Evolutionary conservation across 2,329 filamentous ascomycete species (phyloP), one percentile per base, ranked within the genome.

Genomic region (Calonectria multiphialidica): DNA sequence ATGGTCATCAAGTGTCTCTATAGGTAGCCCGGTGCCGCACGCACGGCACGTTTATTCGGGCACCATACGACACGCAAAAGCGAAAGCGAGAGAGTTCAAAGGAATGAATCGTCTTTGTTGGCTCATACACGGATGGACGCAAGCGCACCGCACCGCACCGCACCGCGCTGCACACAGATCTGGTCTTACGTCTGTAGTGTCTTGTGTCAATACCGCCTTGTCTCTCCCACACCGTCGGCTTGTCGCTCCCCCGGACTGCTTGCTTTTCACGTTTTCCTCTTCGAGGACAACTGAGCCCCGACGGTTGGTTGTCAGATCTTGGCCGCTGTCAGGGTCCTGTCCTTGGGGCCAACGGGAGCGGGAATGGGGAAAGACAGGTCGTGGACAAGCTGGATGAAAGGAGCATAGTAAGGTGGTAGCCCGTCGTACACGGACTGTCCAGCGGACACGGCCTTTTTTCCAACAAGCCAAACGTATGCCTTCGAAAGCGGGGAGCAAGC

Each of bases 361-460:
- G 70, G 74, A 72, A 76, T 72, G 71, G 74, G 68, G 65, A 78
- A 74, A 75, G 74, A 71, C 75, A 70, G n/a, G 61, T 69, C 66
- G 64, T 47, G 61, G 62, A 37, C 70, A 66, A 66, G 45, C 53
- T 65, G 61, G 44, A 75, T 78, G 75, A 78, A 79, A 79, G 59
- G 75, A 78, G 77, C 37, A 77, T 79, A 78, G 77, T 73, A 72
- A 77, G 68, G 77, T 78, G 68, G 76, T 77, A 77, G 74, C 77
- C 53, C 76, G 72, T 77, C 70, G 71, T 72, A 77, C 77, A 78
- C 77, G 73, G 76, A 75, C 77, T 76, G 66, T 76, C 59, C 72
- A 75, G 77, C 72, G 74, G 73, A 76, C 77, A 79, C 74, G 68
- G 64, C 66, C 73, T 67, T 69, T 67, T 69, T 47, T 47, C 30